phyloP scores from a whole-genome alignment of 768 basidiomycete species.

The Macrocybe gigantea region DNA sequence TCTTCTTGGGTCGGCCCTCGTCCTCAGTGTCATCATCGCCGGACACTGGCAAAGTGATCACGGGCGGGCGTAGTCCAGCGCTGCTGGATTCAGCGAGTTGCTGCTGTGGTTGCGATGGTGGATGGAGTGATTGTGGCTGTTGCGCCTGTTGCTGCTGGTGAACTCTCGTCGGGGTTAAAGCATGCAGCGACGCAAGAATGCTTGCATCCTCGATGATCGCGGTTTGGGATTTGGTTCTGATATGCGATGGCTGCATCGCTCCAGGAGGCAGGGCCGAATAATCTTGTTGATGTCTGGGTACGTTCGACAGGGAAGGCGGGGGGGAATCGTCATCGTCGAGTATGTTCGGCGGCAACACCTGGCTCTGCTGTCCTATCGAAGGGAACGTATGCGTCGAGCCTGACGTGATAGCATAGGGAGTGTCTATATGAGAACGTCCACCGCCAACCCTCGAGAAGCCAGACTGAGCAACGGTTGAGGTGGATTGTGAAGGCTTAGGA shows the following conservation, averaged over 20 bases:
- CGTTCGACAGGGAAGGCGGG: conserved; percentile 47
- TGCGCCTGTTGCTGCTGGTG: conserved; percentile 10
- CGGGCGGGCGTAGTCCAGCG: conserved; percentile 15
- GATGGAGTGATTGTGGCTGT: conserved; percentile 9
- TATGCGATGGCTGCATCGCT: conserved; percentile 60
- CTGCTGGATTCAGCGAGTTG: conserved; percentile 12
- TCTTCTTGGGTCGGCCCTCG: conserved; percentile 48
- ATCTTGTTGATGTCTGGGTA: conserved; percentile 32
- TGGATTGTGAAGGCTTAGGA: conserved; percentile 14
- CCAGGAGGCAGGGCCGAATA: conserved; percentile 43
- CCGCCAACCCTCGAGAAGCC: conserved; percentile 88
- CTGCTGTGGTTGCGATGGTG: neutral
- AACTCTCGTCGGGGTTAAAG: conserved; percentile 4
- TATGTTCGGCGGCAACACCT: conserved; percentile 9
- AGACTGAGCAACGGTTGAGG: conserved; percentile 23
- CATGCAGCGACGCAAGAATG: conserved; percentile 15
- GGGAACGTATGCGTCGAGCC: conserved; percentile 65
- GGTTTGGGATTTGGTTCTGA: conserved; percentile 76
- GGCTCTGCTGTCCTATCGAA: conserved; percentile 46
- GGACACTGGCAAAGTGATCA: conserved; percentile 11
- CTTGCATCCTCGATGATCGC: conserved; percentile 73
- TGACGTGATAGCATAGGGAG: conserved; percentile 73
- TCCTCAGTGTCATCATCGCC: conserved; percentile 38
- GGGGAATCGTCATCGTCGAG: conserved; percentile 37
- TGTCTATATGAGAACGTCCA: conserved; percentile 78